Base-by-base conservation (phyloP, 2,329 filamentous ascomycete species). In the Fusarium abutilonis region DNA sequence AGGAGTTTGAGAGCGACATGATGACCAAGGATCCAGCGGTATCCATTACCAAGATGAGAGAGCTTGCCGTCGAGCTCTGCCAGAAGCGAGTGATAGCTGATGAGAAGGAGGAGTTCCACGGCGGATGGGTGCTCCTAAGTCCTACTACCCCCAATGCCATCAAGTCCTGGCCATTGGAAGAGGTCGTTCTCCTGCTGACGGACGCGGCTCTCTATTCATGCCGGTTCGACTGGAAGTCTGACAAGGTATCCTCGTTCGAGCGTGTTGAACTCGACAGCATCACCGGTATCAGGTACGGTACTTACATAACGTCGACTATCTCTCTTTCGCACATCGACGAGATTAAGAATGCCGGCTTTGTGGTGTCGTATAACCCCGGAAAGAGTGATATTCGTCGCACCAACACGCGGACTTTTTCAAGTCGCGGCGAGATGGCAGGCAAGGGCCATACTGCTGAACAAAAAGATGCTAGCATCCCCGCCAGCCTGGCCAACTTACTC, bases 181-280 rank as follows among this genome's bases (percentile, higher is more conserved):
- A 99, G 72, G 89, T 90, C 0, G 90, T 99, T 1, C 81, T 99
- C 1, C 81, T 99, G 0, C 80, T 99, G 29, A 98, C 95, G 0
- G 89, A 96, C 64, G 82, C 83, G 1, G 94, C 93, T 0, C 75
- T 98, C 3, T 98, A 98, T 73, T 87, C 92, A 60, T 97, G 93
- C 74, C 87, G 91, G 13, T 93, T 98, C 68, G 93, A 98, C 75
- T 98, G 94, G 93, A 90, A 91, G 62, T 89, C 93, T 8, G 95
- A 98, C 77, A 98, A 98, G 73, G 91, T 99, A 2, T 89, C 90
- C 11, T 93, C 90, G 0, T 98, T 97, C 74, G 93, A 98, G 77
- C 84, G 93, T 8, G 87, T 97, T 13, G 88, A 90, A 55, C 82
- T 98, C 8, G 82, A 85, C 17, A 90, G 92, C 54, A 80, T 99